These are phyloP conservation scores for Alliaria petiolata DNA, from an alignment of 345 rosid genomes.

Conservation along the genomic window DNA sequence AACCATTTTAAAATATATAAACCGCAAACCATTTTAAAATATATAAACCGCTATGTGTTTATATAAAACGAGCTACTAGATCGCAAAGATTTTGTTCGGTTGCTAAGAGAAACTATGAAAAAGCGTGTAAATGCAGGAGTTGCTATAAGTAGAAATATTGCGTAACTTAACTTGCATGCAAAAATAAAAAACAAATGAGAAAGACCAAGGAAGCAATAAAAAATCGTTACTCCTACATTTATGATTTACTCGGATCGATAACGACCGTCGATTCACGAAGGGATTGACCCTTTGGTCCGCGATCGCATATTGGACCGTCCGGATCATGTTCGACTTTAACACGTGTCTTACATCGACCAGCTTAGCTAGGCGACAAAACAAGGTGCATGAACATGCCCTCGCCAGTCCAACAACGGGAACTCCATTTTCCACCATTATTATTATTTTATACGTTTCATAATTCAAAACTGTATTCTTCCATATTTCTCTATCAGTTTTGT, in stretches of 20 bases:
- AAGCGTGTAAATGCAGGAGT: conserved; percentile 18
- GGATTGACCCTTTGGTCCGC: conserved; percentile 20
- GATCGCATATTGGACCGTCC: neutral
- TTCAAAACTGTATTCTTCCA: no score
- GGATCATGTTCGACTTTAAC: neutral
- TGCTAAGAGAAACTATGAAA: neutral
- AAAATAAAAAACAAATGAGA: neutral
- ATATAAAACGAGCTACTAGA: neutral
- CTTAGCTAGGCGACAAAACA: conserved; percentile 12
- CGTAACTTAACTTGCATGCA: conserved; percentile 2
- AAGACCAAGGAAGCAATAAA: neutral
- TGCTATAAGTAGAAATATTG: conserved; percentile 7
- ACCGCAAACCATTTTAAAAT: no score
- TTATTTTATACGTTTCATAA: neutral
- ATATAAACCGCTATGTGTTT: no score
- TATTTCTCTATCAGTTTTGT: neutral
- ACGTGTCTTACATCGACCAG: conserved; percentile 3
- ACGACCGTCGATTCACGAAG: conserved; percentile 34
- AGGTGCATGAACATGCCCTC: conserved; percentile 41
- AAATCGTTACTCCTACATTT: neutral
- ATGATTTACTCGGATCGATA: conserved; percentile 27
- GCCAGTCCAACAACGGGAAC: conserved; percentile 16
- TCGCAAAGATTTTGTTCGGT: neutral
- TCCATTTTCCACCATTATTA: conserved; percentile 12
- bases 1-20: no score